Conservation (phyloP, 2,329 filamentous ascomycete species). For the Xylariaceae sp. region DNA sequence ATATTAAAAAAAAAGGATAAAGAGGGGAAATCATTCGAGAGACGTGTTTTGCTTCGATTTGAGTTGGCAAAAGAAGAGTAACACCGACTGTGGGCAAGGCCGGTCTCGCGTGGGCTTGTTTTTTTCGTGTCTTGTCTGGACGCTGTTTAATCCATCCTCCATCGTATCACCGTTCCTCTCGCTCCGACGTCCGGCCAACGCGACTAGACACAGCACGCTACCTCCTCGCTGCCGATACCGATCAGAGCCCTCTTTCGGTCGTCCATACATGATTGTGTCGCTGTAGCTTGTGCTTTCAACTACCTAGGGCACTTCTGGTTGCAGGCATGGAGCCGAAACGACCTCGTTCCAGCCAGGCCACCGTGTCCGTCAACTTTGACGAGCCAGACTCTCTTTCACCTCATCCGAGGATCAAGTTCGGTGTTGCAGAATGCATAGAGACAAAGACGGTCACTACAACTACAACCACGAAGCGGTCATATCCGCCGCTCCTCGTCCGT, state of each 20-base stretch:
- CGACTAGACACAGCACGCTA: background rate
- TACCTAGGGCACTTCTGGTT: slow-evolving; percentile 20
- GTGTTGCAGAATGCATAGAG: slow-evolving; percentile 62
- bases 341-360: slow-evolving; percentile 40
- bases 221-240: background rate
- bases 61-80: background rate
- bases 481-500: slow-evolving; percentile 77
- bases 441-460: slow-evolving; percentile 81
- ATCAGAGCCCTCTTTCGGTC: background rate
- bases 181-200: background rate
- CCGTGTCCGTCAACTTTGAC: slow-evolving; percentile 46
- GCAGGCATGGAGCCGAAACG: slow-evolving; percentile 25
- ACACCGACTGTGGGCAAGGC: background rate
- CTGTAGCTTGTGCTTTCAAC: slow-evolving; percentile 8
- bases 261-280: slow-evolving; percentile 18
- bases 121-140: slow-evolving; percentile 3
- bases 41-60: background rate
- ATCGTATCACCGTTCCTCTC: slow-evolving; percentile 1
- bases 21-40: background rate
- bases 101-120: slow-evolving; percentile 14
- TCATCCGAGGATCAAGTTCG: slow-evolving; percentile 48
- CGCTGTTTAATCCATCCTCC: slow-evolving; percentile 9
- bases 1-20: background rate
- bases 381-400: slow-evolving; percentile 38
- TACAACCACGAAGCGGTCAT: slow-evolving; percentile 79